These are phyloP conservation scores for Alectoria sarmentosa DNA, from an alignment of 495 filamentous ascomycete genomes.

Conservation along the genomic window DNA sequence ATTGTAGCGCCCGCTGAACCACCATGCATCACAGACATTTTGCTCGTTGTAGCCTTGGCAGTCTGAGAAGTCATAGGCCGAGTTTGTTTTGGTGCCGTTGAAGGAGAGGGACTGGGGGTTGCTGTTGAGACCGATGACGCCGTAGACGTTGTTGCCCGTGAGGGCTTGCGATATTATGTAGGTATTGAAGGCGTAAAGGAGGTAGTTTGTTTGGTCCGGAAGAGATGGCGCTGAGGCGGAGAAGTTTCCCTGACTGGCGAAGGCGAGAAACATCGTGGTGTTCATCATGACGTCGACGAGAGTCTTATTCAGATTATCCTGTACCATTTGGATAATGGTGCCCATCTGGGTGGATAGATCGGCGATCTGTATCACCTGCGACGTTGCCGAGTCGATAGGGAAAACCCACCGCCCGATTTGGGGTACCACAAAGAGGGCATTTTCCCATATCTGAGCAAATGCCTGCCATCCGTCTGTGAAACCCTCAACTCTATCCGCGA, in stretches of 20 bases:
- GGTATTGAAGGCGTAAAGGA: slow-evolving; percentile 25
- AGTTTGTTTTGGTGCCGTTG: slow-evolving; percentile 17
- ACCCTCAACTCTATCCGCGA: neutral
- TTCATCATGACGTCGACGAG: slow-evolving; percentile 20
- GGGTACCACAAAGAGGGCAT: slow-evolving; percentile 16
- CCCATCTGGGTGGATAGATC: slow-evolving; percentile 15
- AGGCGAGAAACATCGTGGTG: slow-evolving; percentile 14
- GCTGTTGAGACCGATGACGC: slow-evolving; percentile 18
- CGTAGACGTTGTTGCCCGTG: slow-evolving; percentile 17
- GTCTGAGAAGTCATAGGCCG: slow-evolving; percentile 11
- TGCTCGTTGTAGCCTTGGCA: slow-evolving; percentile 20
- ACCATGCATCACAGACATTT: slow-evolving; percentile 20
- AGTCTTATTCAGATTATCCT: slow-evolving; percentile 22
- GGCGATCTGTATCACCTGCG: slow-evolving; percentile 19
- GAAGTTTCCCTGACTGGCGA: slow-evolving; percentile 23
- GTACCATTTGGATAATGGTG: slow-evolving; percentile 18
- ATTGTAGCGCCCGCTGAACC: slow-evolving; percentile 17
- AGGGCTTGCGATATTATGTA: slow-evolving; percentile 21
- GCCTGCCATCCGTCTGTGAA: slow-evolving; percentile 8
- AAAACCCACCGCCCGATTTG: slow-evolving; percentile 23
- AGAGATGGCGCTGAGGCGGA: slow-evolving; percentile 20
- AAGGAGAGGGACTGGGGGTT: slow-evolving; percentile 18
- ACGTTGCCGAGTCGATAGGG: slow-evolving; percentile 13
- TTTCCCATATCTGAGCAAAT: slow-evolving; percentile 13
- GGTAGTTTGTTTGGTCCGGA: slow-evolving; percentile 20